These are phyloP conservation scores for Ustilago tritici DNA, from an alignment of 1,284 basidiomycete genomes.

Conservation along the genomic window DNA sequence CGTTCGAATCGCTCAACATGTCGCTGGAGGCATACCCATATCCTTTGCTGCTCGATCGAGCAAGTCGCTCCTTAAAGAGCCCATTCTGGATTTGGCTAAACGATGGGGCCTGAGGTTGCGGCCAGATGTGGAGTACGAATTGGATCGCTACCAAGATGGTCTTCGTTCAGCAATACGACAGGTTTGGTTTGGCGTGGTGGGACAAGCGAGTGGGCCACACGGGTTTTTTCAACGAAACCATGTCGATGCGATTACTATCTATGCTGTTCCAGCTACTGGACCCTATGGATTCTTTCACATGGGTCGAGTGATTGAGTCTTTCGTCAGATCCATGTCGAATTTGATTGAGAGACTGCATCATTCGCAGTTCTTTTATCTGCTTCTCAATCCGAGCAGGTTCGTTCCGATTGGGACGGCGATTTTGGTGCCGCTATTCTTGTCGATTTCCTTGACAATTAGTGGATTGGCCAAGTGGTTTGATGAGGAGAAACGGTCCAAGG, in stretches of 20 bases:
- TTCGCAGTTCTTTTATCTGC: conserved; percentile 68
- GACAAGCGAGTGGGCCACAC: conserved; percentile 52
- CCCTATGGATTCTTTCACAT: conserved; percentile 95
- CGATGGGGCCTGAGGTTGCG: conserved; percentile 7
- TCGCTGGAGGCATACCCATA: conserved; percentile 71
- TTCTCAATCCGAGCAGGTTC: conserved; percentile 55
- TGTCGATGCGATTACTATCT: conserved; percentile 92
- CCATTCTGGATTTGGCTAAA: conserved; percentile 13
- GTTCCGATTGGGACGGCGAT: conserved; percentile 62
- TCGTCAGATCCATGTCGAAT: conserved; percentile 64
- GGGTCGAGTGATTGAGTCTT: conserved; percentile 73
- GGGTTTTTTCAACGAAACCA: conserved; percentile 77
- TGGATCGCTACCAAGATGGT: conserved; percentile 34
- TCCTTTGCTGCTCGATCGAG: conserved; percentile 10
- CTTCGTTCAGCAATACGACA: conserved; percentile 26
- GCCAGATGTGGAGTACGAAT: conserved; percentile 30
- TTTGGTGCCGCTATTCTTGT: conserved; percentile 58
- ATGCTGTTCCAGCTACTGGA: conserved; percentile 85
- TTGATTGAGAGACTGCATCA: conserved; percentile 68
- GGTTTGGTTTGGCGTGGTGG: conserved; percentile 24
- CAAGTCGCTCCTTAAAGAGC: conserved; percentile 16
- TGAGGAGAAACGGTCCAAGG: conserved; percentile 28
- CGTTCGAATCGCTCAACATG: conserved; percentile 78
- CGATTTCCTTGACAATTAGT: conserved; percentile 56
- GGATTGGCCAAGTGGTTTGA: conserved; percentile 50